These are phyloP conservation scores for Boletus rex-veris DNA, from an alignment of 768 basidiomycete genomes.

Conservation along the genomic window DNA sequence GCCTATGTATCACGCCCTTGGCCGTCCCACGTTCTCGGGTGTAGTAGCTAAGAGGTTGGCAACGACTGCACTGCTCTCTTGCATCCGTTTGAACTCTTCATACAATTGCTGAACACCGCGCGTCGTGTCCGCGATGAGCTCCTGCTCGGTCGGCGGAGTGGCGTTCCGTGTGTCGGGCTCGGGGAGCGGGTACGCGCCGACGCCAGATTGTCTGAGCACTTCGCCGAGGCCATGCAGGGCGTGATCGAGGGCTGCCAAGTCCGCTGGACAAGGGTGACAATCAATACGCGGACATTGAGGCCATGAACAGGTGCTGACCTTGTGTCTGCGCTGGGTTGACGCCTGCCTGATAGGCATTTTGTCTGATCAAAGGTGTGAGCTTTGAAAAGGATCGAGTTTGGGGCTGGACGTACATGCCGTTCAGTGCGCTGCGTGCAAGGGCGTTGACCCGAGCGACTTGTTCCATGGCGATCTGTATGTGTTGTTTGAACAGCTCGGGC, in stretches of 20 bases:
- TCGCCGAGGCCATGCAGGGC: constrained; percentile 45
- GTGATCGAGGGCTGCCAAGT: constrained; percentile 51
- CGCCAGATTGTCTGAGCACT: constrained; percentile 53
- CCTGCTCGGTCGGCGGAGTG: constrained; percentile 41
- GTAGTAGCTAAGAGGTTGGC: constrained; percentile 38
- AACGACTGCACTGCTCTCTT: constrained; percentile 55
- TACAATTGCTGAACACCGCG: constrained; percentile 44
- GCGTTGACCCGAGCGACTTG: constrained; percentile 48
- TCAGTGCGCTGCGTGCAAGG: constrained; percentile 46
- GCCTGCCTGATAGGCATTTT: constrained; percentile 58
- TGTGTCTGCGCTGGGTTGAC: constrained; percentile 53
- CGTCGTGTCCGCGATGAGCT: constrained; percentile 42
- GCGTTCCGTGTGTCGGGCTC: constrained; percentile 19
- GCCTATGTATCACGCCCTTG: constrained; percentile 5
- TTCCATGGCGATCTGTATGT: constrained; percentile 45
- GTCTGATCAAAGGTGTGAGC: constrained; percentile 33
- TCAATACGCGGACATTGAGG: not conserved
- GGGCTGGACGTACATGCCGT: constrained; percentile 47
- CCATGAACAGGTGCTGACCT: constrained; percentile 34
- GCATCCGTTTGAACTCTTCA: constrained; percentile 49
- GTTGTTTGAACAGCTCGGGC: constrained; percentile 59
- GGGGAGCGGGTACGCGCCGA: constrained; percentile 60
- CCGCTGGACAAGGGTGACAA: constrained; percentile 30
- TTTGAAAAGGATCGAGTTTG: not conserved
- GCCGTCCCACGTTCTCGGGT: constrained; percentile 22